Conservation (phyloP, 495 filamentous ascomycete genomes). For the Aspergillus baeticus region DNA sequence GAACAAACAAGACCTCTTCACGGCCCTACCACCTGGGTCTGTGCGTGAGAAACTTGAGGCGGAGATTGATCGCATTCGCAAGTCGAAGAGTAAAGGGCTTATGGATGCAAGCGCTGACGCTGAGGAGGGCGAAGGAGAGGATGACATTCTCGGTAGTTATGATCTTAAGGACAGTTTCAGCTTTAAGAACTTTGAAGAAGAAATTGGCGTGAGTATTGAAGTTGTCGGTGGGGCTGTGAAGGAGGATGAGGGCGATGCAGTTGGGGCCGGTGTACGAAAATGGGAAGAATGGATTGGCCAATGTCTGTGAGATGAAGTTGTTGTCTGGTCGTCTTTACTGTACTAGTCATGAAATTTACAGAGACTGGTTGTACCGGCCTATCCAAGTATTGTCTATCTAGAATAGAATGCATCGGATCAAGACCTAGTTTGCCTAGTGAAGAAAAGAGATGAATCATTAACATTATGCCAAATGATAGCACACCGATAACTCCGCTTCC, state of each 20-base stretch:
- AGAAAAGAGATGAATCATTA: no score
- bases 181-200: slow-evolving; percentile 79
- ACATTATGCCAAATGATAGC: not conserved
- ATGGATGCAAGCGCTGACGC: slow-evolving; percentile 60
- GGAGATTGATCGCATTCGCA: slow-evolving; percentile 78
- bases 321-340: not conserved
- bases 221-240: slow-evolving; percentile 77
- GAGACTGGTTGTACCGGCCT: not conserved
- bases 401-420: no score
- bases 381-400: no score
- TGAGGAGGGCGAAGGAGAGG: slow-evolving; percentile 69
- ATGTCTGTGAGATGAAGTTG: slow-evolving; percentile 43
- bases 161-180: slow-evolving; percentile 68
- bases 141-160: slow-evolving; percentile 79
- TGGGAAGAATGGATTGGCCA: slow-evolving; percentile 89
- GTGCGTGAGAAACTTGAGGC: slow-evolving; percentile 74
- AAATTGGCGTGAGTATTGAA: slow-evolving; percentile 68
- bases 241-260: slow-evolving; percentile 54
- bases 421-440: no score
- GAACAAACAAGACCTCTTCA: slow-evolving; percentile 96
- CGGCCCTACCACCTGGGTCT: slow-evolving; percentile 76
- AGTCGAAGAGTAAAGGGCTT: slow-evolving; percentile 74
- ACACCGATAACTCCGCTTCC: not conserved
- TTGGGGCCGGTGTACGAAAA: slow-evolving; percentile 62
- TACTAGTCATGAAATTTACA: not conserved